Evolutionary conservation across 2,329 filamentous ascomycete species (phyloP).

Genomic region (Colletotrichum caudatum): DNA sequence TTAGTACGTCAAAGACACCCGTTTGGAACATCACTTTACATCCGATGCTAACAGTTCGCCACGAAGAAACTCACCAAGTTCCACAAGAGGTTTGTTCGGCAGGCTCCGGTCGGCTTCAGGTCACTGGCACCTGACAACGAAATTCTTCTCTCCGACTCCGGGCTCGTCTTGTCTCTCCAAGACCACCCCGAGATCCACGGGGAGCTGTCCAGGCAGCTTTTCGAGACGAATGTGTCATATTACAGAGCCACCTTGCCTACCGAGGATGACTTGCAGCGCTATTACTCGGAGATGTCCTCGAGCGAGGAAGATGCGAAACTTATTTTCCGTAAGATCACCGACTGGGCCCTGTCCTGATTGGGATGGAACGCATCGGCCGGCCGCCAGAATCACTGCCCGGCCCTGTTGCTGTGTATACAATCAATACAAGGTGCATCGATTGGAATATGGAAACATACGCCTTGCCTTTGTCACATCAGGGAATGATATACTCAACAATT

Average conservation of each 20-base stretch:
- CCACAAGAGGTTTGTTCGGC: conserved; percentile 34
- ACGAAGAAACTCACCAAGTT: conserved; percentile 35
- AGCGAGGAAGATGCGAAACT: conserved; percentile 23
- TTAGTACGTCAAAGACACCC: background rate
- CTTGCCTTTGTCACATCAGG: background rate
- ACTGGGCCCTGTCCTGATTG: conserved; percentile 17
- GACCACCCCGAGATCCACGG: conserved; percentile 37
- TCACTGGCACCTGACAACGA: conserved; percentile 26
- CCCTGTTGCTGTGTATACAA: background rate
- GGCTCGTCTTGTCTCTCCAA: conserved; percentile 32
- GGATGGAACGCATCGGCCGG: background rate
- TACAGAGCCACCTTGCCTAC: conserved; percentile 30
- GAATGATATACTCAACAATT: background rate
- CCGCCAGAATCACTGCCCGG: background rate
- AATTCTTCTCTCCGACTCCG: conserved; percentile 23
- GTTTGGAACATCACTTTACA: background rate
- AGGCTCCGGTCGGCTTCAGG: conserved; percentile 28
- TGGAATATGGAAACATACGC: background rate
- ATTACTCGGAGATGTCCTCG: conserved; percentile 30
- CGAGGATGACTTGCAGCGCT: conserved; percentile 27
- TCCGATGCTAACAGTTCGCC: background rate
- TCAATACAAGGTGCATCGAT: background rate
- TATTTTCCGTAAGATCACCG: conserved; percentile 16
- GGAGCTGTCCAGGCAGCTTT: conserved; percentile 32
- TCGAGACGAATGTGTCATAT: conserved; percentile 23